These are phyloP conservation scores for Sicyos edulis DNA, from an alignment of 306 rosid species.

Conservation along the genomic window DNA sequence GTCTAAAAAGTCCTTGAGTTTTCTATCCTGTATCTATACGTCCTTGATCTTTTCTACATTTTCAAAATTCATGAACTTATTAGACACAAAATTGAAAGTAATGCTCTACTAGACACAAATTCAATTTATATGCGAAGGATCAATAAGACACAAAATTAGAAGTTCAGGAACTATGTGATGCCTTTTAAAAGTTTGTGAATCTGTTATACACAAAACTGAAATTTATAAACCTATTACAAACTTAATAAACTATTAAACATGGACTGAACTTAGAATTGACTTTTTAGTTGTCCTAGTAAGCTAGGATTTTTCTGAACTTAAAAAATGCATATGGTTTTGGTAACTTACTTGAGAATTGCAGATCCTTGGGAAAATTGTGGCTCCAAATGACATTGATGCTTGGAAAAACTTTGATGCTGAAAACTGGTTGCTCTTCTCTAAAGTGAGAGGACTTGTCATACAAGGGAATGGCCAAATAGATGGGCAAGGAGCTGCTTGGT, in stretches of 20 bases:
- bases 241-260: background rate
- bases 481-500: conserved; percentile 24
- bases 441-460: background rate
- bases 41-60: too few relatives aligned
- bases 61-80: too few relatives aligned
- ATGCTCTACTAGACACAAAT: too few relatives aligned
- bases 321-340: background rate
- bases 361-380: conserved; percentile 19
- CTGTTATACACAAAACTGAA: background rate
- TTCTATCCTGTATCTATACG: too few relatives aligned
- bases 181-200: too few relatives aligned
- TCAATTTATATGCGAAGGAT: too few relatives aligned
- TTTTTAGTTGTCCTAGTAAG: background rate
- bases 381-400: conserved; percentile 17
- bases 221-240: too few relatives aligned
- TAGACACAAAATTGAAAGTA: too few relatives aligned
- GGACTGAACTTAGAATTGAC: background rate
- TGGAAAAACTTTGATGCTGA: conserved; percentile 2
- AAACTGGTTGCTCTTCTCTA: conserved; percentile 14
- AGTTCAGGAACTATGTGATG: too few relatives aligned
- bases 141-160: too few relatives aligned
- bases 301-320: background rate
- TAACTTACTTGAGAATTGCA: conserved; percentile 10
- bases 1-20: too few relatives aligned
- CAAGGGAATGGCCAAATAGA: conserved; percentile 16